Base-by-base conservation (phyloP, 2,329 filamentous ascomycete genomes). In the Fusarium devonianum region DNA sequence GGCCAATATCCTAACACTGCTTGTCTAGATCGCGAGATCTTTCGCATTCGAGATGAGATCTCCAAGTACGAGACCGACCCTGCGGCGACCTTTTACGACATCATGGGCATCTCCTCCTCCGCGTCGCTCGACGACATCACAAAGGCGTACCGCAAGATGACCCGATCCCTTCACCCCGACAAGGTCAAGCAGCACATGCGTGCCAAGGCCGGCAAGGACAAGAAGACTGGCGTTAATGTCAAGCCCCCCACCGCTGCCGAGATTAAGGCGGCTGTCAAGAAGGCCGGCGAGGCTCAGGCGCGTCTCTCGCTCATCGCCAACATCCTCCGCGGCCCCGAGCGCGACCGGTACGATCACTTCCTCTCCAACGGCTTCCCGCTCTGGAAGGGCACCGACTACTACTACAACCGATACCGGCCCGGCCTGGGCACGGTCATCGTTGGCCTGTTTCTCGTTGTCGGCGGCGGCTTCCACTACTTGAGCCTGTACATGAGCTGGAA, bases 331-430 rank as follows among this genome's bases (percentile, higher is more conserved):
- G 91, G 93, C 2, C 78, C 88, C 3, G 83, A 83, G 44, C 84
- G 94, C 57, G 89, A 90, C 63, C 88, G 94, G 57, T 99, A 99
- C 74, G 93, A 99, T 71, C 88, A 97, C 73, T 99, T 97, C 77
- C 75, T 97, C 53, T 76, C 78, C 71, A 92, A 97, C 73, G 94
- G 94, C 54, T 99, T 99, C 77, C 94, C 94, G 22, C 85, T 84
- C 46, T 99, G 94, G 94, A 92, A 93, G 77, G 94, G 94, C 49
- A 97, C 93, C 33, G 93, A 94, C 56, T 99, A 99, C 82, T 99
- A 97, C 81, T 99, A 99, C 78, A 86, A 86, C 66, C 87, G 94
- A 49, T 97, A 93, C 81, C 85, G 94, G 14, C 94, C 94, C 2
- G 94, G 94, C 7, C 78, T 97, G 33, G 91, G 90, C 50, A 89